Evolutionary conservation across 2,329 filamentous ascomycete genomes (phyloP), one percentile per base, ranked within the genome.

Genomic region (Trichoderma pleuroti): DNA sequence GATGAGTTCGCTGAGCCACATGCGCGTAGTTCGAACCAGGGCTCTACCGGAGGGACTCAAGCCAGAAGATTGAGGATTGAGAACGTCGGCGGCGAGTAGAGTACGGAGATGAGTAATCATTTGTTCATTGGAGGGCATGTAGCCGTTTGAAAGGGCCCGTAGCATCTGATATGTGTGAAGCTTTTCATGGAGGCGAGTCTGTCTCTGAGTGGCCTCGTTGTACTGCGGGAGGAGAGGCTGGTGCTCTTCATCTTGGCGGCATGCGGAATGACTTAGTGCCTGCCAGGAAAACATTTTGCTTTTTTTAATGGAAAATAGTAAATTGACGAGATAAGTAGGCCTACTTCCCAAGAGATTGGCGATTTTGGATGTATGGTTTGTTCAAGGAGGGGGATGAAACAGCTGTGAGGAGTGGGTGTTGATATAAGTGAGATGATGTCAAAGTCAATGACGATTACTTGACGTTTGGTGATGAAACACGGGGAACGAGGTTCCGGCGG

Each of bases 101-200:
- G 91, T 93, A 74, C 93, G 90, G 3, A 98, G 84, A 74, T 97
- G 94, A 78, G 91, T 84, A 76, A 96, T 91, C 74, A 87, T 78
- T 80, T 98, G 95, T 75, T 96, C 91, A 12, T 92, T 98, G 7
- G 93, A 96, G 60, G 95, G 95, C 92, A 98, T 94, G 81, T 90
- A 98, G 7, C 95, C 95, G 76, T 93, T 88, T 1, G 88, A 88
- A 11, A 98, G 80, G 68, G 95, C 95, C 67, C 92, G 88, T 32
- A 94, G 79, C 91, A 97, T 97, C 84, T 97, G 93, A 78, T 97
- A 98, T 30, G 91, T 91, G 82, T 97, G 95, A 72, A 98, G 87
- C 85, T 97, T 98, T 80, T 95, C 90, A 77, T 95, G 93, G 71
- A 97, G 86, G 76, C 90, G 86, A 61, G 90, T 86, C 85, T 97